Evolutionary conservation across 1,284 basidiomycete genomes (phyloP), one percentile per base, ranked within the genome.

Genomic region (Naganishia cerealis): DNA sequence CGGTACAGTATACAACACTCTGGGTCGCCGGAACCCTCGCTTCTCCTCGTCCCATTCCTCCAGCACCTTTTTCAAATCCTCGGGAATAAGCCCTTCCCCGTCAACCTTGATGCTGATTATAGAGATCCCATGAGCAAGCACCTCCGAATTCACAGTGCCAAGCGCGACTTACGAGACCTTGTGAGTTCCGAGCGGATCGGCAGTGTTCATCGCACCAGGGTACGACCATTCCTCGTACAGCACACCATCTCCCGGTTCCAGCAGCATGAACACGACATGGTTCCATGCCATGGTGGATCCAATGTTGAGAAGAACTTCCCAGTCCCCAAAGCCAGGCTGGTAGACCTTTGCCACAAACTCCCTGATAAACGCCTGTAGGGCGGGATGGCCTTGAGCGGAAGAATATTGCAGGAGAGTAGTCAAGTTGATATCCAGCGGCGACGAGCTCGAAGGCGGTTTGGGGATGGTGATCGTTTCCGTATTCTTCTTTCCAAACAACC

Each of bases 211-310:
- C 0, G 82, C 81, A 18, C 77, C 77, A 0, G 82, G 82, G 68
- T 83, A 83, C 0, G 81, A 81, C 79, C 81, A 83, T 70, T 82
- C 82, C 67, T 88, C 87, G 18, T 86, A 85, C 1, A 93, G 77
- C 56, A 91, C 82, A 9, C 85, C 84, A 72, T 93, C 90, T 9
- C 90, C 90, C 1, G 84, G 84, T 74, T 92, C 89, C 75, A 87
- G 86, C 15, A 93, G 79, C 87, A 90, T 70, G 76, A 71, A 69
- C 62, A 75, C 73, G 57, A 79, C 77, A 70, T 82, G 81, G 70
- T 67, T 79, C 73, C 77, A 86, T 43, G 86, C 90, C 75, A 91
- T 91, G 0, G 91, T 93, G 70, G 90, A 90, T 18, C 90, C 90
- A 13, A 85, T 84, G 71, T 89, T 86, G 10, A 89, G 75, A 21